Evolutionary conservation across 257 asterid species (phyloP).

Genomic region (Nicotiana attenuata): DNA sequence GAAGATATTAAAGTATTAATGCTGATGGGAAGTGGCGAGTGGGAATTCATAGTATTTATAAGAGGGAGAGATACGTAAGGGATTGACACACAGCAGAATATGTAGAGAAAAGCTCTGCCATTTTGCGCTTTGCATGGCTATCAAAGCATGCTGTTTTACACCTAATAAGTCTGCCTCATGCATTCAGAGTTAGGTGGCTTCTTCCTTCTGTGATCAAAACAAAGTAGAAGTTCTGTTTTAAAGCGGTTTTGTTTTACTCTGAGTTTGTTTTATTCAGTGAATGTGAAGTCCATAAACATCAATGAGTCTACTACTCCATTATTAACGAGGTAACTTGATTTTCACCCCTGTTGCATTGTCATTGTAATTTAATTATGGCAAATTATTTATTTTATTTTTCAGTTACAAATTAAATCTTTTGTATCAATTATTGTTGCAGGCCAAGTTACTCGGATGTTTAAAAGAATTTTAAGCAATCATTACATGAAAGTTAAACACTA

Average conservation of each 20-base stretch:
- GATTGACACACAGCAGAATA: conserved; percentile 40
- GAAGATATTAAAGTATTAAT: neutral
- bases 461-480: too few relatives aligned
- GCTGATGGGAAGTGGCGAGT: conserved; percentile 26
- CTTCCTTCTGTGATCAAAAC: neutral
- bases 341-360: too few relatives aligned
- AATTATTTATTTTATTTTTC: too few relatives aligned
- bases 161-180: neutral
- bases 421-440: too few relatives aligned
- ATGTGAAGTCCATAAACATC: too few relatives aligned
- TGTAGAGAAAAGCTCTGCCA: conserved; percentile 26
- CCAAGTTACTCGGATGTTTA: too few relatives aligned
- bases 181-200: conserved; percentile 9
- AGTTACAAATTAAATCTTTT: too few relatives aligned
- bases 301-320: too few relatives aligned
- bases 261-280: neutral
- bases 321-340: too few relatives aligned
- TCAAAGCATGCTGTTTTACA: conserved; percentile 12
- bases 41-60: conserved; percentile 24
- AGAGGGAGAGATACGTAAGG: neutral
- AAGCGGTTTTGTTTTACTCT: neutral
- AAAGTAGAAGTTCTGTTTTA: neutral
- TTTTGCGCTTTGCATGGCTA: conserved; percentile 11
- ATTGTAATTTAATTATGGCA: too few relatives aligned
- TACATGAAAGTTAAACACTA: too few relatives aligned